Conservation (phyloP, 176 grass and related monocot genomes). For the Hsuehochloa calcarea region DNA sequence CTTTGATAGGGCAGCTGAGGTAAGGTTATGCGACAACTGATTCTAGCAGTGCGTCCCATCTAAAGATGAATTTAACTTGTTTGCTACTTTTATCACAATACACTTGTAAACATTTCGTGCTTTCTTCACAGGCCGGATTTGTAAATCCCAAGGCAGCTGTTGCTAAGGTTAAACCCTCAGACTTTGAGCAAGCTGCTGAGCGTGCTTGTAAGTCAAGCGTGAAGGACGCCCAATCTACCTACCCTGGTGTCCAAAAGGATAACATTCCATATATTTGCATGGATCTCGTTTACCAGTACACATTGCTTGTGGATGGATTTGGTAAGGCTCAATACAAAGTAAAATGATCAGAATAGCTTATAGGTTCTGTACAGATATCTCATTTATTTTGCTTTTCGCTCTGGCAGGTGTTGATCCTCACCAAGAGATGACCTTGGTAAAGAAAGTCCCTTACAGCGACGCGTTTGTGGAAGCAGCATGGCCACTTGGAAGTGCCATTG, state of each 20-base stretch:
- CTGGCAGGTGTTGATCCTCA: slow-evolving; percentile 61
- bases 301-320: slow-evolving; percentile 83
- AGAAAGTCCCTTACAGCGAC: slow-evolving; percentile 76
- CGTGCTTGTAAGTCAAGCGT: slow-evolving; percentile 71
- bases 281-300: slow-evolving; percentile 97
- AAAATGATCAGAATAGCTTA: background rate
- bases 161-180: slow-evolving; percentile 65
- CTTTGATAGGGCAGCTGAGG: slow-evolving; percentile 97
- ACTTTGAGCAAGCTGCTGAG: slow-evolving; percentile 81
- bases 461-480: slow-evolving; percentile 87
- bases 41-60: background rate
- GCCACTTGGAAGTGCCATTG: slow-evolving; percentile 96
- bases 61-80: background rate
- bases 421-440: slow-evolving; percentile 93
- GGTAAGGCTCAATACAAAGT: slow-evolving; percentile 43
- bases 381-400: background rate
- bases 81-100: background rate
- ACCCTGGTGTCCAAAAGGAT: slow-evolving; percentile 51
- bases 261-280: slow-evolving; percentile 92
- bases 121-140: slow-evolving; percentile 77
- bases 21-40: slow-evolving; percentile 28
- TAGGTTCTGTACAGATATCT: background rate
- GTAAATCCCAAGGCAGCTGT: slow-evolving; percentile 63
- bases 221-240: slow-evolving; percentile 60
- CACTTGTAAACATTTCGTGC: background rate